Evolutionary conservation across 2,329 filamentous ascomycete genomes (phyloP).

Genomic region (Thelonectria olida): DNA sequence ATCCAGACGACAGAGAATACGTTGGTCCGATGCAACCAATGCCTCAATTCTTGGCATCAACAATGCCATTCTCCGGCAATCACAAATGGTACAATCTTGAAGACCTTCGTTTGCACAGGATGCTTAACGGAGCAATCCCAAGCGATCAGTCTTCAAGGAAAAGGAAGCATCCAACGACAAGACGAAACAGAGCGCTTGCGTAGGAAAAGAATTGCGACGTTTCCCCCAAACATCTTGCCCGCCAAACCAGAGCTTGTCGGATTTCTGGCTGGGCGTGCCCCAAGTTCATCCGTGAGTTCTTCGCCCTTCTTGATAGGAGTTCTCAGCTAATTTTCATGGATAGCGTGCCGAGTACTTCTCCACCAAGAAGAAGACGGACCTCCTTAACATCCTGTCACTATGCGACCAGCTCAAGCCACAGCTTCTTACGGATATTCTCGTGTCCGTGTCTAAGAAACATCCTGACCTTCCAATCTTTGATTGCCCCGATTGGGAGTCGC

Average conservation of each 20-base stretch:
- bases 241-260: slow-evolving; percentile 50
- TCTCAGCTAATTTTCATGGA: background rate
- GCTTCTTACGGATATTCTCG: slow-evolving; percentile 52
- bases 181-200: slow-evolving; percentile 44
- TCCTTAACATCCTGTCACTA: slow-evolving; percentile 52
- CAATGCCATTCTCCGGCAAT: slow-evolving; percentile 30
- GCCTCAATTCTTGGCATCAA: slow-evolving; percentile 38
- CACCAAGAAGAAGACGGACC: slow-evolving; percentile 47
- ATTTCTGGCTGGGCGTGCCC: slow-evolving; percentile 47
- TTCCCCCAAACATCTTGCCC: slow-evolving; percentile 45
- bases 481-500: slow-evolving; percentile 51
- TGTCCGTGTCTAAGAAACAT: slow-evolving; percentile 54
- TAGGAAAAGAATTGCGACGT: slow-evolving; percentile 42
- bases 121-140: slow-evolving; percentile 28
- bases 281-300: slow-evolving; percentile 47
- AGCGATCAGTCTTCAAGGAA: slow-evolving; percentile 21
- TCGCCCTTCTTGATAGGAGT: background rate
- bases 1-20: slow-evolving; percentile 3
- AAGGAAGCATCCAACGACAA: slow-evolving; percentile 28
- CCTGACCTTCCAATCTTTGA: slow-evolving; percentile 54
- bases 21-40: slow-evolving; percentile 33
- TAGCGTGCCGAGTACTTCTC: slow-evolving; percentile 53
- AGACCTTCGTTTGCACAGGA: slow-evolving; percentile 29
- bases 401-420: slow-evolving; percentile 53
- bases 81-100: slow-evolving; percentile 4